Evolutionary conservation across 371 early-diverging fungal species (phyloP).

Genomic region (Polyrhizophydium stewartii): DNA sequence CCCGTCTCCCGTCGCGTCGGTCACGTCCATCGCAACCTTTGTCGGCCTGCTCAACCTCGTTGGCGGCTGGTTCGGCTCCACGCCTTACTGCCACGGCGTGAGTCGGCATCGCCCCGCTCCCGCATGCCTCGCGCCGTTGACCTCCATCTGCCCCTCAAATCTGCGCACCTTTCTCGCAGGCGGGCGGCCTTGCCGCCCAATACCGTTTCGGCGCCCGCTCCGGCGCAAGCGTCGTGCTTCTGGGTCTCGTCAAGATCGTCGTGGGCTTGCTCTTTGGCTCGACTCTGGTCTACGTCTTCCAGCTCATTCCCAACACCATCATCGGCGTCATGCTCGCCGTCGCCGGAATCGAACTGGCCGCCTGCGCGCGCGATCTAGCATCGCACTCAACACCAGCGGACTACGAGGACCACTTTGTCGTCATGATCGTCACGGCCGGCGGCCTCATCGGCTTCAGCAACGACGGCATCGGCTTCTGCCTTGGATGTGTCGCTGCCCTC

Average conservation of each 20-base stretch:
- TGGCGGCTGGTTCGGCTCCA: slow-evolving; percentile 81
- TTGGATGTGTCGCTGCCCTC: slow-evolving; percentile 18
- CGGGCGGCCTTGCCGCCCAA: slow-evolving; percentile 89
- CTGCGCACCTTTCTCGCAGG: slow-evolving; percentile 34
- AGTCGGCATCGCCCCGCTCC: background rate
- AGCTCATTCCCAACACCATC: slow-evolving; percentile 67
- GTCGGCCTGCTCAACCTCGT: slow-evolving; percentile 83
- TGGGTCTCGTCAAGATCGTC: slow-evolving; percentile 71
- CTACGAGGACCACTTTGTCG: slow-evolving; percentile 50
- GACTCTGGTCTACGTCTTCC: slow-evolving; percentile 66
- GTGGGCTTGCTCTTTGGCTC: slow-evolving; percentile 77
- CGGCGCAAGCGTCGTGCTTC: slow-evolving; percentile 68
- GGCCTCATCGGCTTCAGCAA: slow-evolving; percentile 69
- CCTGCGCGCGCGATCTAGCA: slow-evolving; percentile 48
- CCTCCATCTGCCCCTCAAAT: slow-evolving; percentile 26
- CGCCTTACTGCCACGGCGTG: slow-evolving; percentile 66
- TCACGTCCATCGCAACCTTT: slow-evolving; percentile 58
- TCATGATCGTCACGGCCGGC: slow-evolving; percentile 66
- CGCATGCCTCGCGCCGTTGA: background rate
- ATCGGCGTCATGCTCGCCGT: slow-evolving; percentile 85
- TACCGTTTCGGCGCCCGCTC: slow-evolving; percentile 90
- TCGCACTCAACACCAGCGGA: slow-evolving; percentile 12
- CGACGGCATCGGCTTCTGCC: slow-evolving; percentile 78
- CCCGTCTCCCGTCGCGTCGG: slow-evolving; percentile 35
- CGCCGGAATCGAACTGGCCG: slow-evolving; percentile 72